Evolutionary conservation across 2,329 filamentous ascomycete genomes (phyloP), one percentile per base, ranked within the genome.

Genomic region (Myriosclerotinia scirpicola): DNA sequence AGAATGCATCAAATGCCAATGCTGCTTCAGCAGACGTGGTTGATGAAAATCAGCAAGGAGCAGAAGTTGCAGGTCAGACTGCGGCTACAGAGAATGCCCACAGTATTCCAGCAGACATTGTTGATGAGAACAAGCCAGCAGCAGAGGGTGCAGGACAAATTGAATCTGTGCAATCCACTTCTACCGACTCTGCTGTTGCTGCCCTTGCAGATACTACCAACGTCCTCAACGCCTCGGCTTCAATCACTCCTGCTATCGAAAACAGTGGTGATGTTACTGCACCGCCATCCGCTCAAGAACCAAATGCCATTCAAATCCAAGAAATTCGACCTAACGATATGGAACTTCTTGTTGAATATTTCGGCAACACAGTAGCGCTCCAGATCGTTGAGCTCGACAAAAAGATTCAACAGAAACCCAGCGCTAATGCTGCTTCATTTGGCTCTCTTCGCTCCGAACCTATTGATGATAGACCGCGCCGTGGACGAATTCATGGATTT

Each of bases 401-500:
- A 46, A 80, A 81, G 36, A 81, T 89, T 64, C 75, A 85, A 38
- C 76, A 79, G 2, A 81, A 82, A 55, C 86, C 86, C 9, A 78
- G 82, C 34, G 79, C 80, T n/a, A 87, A 86, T 71, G 79, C 86
- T 0, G 78, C 81, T 61, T 82, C 84, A 34, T 83, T 88, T 69
- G 82, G 82, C 8, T 79, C 79, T 6, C 74, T 90, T 48, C 79
- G 79, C 14, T 84, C 84, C 1, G 77, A 81, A 9, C 78, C 81
- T 5, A 84, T 91, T 50, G 77, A 80, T 5, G 87, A 90, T 71
- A 87, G 88, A 70, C 82, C 84, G 22, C 75, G 82, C 65, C 86
- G 89, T 9, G 87, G 86, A 48, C 80, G 84, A 69, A 84, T 90
- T 9, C 89, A 92, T 75, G 56, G 65, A 12, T 67, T 73, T 52